Evolutionary conservation across 1,284 basidiomycete genomes (phyloP).

Genomic region (Ustilago bromivora): DNA sequence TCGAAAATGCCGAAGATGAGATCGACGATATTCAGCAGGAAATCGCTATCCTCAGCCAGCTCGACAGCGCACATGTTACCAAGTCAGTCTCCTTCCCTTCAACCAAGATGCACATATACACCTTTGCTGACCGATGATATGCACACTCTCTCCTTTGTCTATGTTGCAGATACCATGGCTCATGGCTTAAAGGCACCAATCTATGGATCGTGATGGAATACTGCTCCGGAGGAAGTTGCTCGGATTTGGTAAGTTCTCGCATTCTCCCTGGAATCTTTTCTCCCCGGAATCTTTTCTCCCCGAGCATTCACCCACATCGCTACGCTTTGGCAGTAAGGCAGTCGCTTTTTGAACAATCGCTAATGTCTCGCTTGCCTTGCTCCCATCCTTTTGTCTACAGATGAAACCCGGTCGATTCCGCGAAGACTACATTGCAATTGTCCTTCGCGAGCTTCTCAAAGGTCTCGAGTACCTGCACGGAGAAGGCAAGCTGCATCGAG

Average conservation of each 20-base stretch:
- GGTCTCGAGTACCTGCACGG: conserved; percentile 95
- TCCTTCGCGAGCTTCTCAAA: conserved; percentile 88
- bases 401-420: conserved; percentile 98
- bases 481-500: conserved; percentile 95
- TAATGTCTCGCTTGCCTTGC: not conserved
- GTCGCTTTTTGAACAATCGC: not conserved
- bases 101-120: not conserved
- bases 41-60: conserved; percentile 96
- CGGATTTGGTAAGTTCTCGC: conserved; percentile 71
- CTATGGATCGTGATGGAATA: conserved; percentile 99
- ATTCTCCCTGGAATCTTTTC: not conserved
- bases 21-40: conserved; percentile 99
- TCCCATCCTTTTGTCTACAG: conserved; percentile 71
- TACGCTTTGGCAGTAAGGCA: not conserved
- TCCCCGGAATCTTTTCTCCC: not conserved
- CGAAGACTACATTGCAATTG: conserved; percentile 98
- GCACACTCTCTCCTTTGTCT: not conserved
- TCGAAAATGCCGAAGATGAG: conserved; percentile 98
- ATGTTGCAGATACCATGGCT: conserved; percentile 89
- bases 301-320: conserved; percentile 10
- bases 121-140: not conserved
- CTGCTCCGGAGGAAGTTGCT: conserved; percentile 74
- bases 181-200: conserved; percentile 89
- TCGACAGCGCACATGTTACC: conserved; percentile 95
- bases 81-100: conserved; percentile 73